These are phyloP conservation scores for Gonium pectorale DNA, from an alignment of 139 green algal species.

Conservation along the genomic window DNA sequence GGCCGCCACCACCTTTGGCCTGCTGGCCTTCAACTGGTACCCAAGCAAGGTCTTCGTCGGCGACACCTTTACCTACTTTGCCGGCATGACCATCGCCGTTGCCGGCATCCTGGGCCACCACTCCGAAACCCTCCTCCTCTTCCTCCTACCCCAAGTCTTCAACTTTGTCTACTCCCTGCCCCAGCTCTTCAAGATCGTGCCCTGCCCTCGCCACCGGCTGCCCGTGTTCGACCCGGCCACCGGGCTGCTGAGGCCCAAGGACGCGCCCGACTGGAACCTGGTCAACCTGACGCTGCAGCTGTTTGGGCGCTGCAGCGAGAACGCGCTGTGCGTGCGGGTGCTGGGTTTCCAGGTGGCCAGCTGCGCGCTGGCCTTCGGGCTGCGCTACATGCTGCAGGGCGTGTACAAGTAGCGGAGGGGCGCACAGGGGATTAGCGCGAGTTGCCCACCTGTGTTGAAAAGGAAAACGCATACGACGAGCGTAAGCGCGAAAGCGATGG, in stretches of 20 bases:
- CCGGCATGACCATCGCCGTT: constrained; percentile 97
- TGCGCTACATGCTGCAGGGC: constrained; percentile 69
- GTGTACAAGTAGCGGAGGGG: constrained; percentile 73
- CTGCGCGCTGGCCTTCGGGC: constrained; percentile 74
- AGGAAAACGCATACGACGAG: too few species aligned
- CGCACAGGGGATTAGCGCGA: too few species aligned
- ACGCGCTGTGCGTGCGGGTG: constrained; percentile 86
- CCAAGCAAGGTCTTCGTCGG: constrained; percentile 93
- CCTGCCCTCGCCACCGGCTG: constrained; percentile 94
- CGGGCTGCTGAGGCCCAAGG: constrained; percentile 77
- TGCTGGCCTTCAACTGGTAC: constrained; percentile 95
- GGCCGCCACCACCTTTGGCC: constrained; percentile 80
- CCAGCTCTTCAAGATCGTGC: constrained; percentile 97
- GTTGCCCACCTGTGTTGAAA: too few species aligned
- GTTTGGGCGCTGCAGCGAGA: constrained; percentile 85
- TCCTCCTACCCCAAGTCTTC: constrained; percentile 95
- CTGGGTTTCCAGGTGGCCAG: constrained; percentile 85
- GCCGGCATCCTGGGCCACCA: constrained; percentile 98
- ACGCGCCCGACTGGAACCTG: constrained; percentile 93
- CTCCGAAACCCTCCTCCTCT: constrained; percentile 96
- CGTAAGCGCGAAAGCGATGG: too few species aligned
- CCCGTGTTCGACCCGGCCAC: constrained; percentile 89
- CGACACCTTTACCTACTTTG: constrained; percentile 99
- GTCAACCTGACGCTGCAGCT: constrained; percentile 94
- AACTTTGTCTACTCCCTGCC: constrained; percentile 98